Percentiles rank a stretch among this genome's conserved stretches.
Conservation (phyloP, 768 basidiomycete species). For the Exidia glandulosa region DNA sequence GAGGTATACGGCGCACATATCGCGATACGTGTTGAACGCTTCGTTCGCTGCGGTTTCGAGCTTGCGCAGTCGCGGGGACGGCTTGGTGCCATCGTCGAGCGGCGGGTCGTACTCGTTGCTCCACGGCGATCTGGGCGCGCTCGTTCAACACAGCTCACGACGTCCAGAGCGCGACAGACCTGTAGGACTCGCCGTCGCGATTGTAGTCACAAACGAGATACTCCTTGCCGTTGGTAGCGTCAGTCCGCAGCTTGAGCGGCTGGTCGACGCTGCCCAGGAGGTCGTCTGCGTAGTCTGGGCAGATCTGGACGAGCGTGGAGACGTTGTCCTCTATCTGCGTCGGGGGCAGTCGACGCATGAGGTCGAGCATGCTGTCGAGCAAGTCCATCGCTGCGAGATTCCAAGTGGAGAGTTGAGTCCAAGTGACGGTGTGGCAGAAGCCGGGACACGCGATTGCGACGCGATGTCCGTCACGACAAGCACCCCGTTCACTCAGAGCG, state of each 20-base stretch:
- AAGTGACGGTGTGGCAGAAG: too few relatives aligned
- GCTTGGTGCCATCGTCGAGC: slow-evolving; percentile 78
- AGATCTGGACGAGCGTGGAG: slow-evolving; percentile 63
- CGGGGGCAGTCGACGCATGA: slow-evolving; percentile 93
- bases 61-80: slow-evolving; percentile 74
- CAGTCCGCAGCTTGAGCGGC: slow-evolving; percentile 71
- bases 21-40: slow-evolving; percentile 94
- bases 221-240: slow-evolving; percentile 72
- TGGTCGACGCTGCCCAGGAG: slow-evolving; percentile 91
- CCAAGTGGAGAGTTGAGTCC: not conserved
- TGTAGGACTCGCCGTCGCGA: slow-evolving; percentile 80
- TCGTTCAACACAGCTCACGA: not conserved
- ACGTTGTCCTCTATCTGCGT: slow-evolving; percentile 83
- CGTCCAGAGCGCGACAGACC: slow-evolving; percentile 37
- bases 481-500: too few relatives aligned
- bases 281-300: slow-evolving; percentile 92
- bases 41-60: slow-evolving; percentile 91
- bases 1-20: slow-evolving; percentile 54
- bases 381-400: slow-evolving; percentile 37
- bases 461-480: too few relatives aligned
- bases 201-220: slow-evolving; percentile 94
- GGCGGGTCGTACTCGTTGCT: slow-evolving; percentile 93
- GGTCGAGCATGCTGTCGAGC: slow-evolving; percentile 88
- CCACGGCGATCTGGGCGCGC: slow-evolving; percentile 77
- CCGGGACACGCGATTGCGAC: too few relatives aligned